A percentile compares a stretch with the other conserved stretches of the same genome.
phyloP scores from a whole-genome alignment of 768 basidiomycete species.

The Cyathus striatus region DNA sequence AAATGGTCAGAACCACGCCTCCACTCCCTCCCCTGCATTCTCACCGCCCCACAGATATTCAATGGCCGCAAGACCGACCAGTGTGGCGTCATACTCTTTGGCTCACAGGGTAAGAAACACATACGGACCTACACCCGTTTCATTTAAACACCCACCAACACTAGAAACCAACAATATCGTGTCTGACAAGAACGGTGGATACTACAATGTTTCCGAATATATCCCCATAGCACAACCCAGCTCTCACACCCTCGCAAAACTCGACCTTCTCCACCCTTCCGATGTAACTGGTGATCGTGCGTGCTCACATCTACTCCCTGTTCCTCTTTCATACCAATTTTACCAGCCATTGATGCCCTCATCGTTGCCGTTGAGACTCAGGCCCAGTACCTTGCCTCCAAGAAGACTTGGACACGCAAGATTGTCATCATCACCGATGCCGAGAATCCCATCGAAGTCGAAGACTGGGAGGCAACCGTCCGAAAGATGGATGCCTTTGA shows the following conservation, averaged over 20 bases:
- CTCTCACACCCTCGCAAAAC: slow-evolving; percentile 56
- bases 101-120: slow-evolving; percentile 71
- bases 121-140: background rate
- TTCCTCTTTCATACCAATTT: slow-evolving; percentile 1
- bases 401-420: slow-evolving; percentile 83
- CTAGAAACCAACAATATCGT: slow-evolving; percentile 65
- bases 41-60: slow-evolving; percentile 58
- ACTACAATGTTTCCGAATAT: slow-evolving; percentile 69
- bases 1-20: slow-evolving; percentile 64
- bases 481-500: slow-evolving; percentile 57
- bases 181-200: slow-evolving; percentile 57
- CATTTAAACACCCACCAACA: slow-evolving; percentile 2
- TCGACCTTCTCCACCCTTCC: slow-evolving; percentile 57
- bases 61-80: slow-evolving; percentile 91
- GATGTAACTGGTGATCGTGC: slow-evolving; percentile 60
- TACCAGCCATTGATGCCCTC: slow-evolving; percentile 80
- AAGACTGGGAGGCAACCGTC: slow-evolving; percentile 70
- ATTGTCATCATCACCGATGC: slow-evolving; percentile 84
- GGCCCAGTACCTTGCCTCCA: slow-evolving; percentile 55
- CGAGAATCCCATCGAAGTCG: slow-evolving; percentile 64
- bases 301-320: slow-evolving; percentile 15
- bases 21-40: background rate
- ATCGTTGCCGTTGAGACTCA: slow-evolving; percentile 86
- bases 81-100: slow-evolving; percentile 86
- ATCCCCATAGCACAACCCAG: slow-evolving; percentile 67